phyloP scores from a whole-genome alignment of 2,329 filamentous ascomycete genomes.

The Sporothrix schenckii region DNA sequence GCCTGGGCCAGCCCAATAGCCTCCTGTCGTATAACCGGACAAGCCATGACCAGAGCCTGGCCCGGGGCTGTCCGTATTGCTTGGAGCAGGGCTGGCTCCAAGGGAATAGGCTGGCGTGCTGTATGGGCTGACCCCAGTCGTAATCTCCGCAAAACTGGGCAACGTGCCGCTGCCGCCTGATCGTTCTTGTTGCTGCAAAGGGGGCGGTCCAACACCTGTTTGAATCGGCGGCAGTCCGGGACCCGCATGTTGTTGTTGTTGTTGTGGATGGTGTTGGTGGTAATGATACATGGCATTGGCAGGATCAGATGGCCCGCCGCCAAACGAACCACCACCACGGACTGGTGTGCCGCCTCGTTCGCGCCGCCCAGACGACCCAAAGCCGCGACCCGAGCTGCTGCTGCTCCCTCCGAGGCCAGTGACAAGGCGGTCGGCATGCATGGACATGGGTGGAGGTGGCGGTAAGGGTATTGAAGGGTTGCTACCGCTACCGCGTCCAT shows the following conservation, averaged over 20 bases:
- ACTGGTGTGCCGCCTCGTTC: slow-evolving; percentile 27
- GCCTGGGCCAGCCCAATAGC: background rate
- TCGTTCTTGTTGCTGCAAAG: slow-evolving; percentile 35
- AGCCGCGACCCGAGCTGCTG: slow-evolving; percentile 13
- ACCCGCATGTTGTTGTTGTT: slow-evolving; percentile 39
- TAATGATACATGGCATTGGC: slow-evolving; percentile 40
- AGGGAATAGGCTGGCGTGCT: slow-evolving; percentile 59
- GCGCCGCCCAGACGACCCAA: slow-evolving; percentile 2
- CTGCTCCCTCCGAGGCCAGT: slow-evolving; percentile 40
- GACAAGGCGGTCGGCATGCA: slow-evolving; percentile 38
- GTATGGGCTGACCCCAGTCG: slow-evolving; percentile 65
- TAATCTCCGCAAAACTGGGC: slow-evolving; percentile 65
- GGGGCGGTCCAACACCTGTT: slow-evolving; percentile 35
- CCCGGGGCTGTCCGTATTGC: slow-evolving; percentile 50
- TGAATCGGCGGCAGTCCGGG: slow-evolving; percentile 60
- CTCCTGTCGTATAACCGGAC: slow-evolving; percentile 13
- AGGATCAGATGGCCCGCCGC: slow-evolving; percentile 28
- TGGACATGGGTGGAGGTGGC: slow-evolving; percentile 32
- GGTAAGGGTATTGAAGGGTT: slow-evolving; percentile 30
- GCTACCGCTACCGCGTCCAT: slow-evolving; percentile 44
- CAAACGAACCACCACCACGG: slow-evolving; percentile 15
- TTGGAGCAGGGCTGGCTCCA: slow-evolving; percentile 46
- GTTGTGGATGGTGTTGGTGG: slow-evolving; percentile 41
- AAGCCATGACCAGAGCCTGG: slow-evolving; percentile 36
- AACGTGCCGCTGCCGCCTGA: slow-evolving; percentile 45